A percentile compares a stretch with the other conserved stretches of the same genome.
These are phyloP conservation scores for Apocynum venetum DNA, from an alignment of 257 asterid species.

Conservation along the genomic window DNA sequence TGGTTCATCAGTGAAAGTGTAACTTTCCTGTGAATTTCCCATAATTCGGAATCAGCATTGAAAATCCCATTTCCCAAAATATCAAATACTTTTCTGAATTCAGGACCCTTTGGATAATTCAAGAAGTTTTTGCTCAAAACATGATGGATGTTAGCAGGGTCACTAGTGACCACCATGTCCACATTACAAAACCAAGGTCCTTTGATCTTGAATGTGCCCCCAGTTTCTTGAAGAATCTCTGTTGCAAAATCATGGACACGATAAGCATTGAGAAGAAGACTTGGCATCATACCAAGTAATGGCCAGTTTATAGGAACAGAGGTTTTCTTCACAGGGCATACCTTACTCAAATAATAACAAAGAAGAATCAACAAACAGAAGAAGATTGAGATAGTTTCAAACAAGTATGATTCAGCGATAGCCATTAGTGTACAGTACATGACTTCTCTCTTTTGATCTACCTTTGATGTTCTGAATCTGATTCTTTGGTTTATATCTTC, in stretches of 20 bases:
- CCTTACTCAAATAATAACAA: neutral
- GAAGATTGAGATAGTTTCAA: neutral
- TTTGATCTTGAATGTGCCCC: constrained; percentile 3
- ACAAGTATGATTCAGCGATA: neutral
- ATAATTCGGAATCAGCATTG: constrained; percentile 6
- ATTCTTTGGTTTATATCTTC: no score
- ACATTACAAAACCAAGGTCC: constrained; percentile 1
- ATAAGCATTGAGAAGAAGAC: neutral
- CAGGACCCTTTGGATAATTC: neutral
- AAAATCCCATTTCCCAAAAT: constrained; percentile 11
- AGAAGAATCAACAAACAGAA: neutral
- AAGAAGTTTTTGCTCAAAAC: no score
- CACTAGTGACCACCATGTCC: constrained; percentile 9
- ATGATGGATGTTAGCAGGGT: neutral
- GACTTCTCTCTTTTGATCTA: no score
- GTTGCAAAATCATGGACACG: constrained; percentile 4
- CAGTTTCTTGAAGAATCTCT: neutral
- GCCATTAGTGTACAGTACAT: no score
- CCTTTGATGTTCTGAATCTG: no score
- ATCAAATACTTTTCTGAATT: constrained; percentile 6
- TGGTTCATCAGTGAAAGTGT: constrained; percentile 6
- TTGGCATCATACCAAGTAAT: neutral
- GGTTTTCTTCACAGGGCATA: neutral
- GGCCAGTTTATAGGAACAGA: neutral
- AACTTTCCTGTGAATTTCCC: constrained; percentile 10